These are phyloP conservation scores for Diversispora epigaea DNA, from an alignment of 192 early-diverging fungal genomes.

Conservation along the genomic window DNA sequence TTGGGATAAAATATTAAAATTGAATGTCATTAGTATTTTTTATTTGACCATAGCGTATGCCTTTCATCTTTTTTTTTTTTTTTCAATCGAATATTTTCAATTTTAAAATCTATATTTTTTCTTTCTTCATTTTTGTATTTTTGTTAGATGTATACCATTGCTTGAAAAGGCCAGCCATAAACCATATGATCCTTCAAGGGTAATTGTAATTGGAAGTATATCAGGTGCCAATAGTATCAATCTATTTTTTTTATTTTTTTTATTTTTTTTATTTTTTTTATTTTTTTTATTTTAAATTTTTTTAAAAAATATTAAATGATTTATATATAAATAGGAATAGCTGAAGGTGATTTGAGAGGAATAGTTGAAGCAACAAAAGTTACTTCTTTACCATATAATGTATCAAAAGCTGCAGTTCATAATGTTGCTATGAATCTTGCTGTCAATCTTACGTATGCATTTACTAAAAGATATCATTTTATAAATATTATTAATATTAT, in stretches of 20 bases:
- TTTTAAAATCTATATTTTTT: not conserved
- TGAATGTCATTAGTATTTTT: slow-evolving; percentile 20
- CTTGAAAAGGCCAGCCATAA: slow-evolving; percentile 55
- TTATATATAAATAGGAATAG: not conserved
- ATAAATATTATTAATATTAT: not conserved
- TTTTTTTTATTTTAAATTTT: not conserved
- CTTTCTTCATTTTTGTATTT: not conserved
- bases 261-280: not conserved
- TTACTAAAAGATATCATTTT: not conserved
- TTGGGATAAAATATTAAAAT: slow-evolving; percentile 1
- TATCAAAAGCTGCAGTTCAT: slow-evolving; percentile 75
- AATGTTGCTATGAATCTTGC: slow-evolving; percentile 70
- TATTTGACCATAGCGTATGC: slow-evolving; percentile 21
- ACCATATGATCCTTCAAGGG: slow-evolving; percentile 57
- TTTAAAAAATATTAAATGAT: not conserved
- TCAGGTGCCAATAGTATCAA: slow-evolving; percentile 40
- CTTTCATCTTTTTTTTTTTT: not conserved
- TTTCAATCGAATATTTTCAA: not conserved
- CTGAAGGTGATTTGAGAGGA: not conserved
- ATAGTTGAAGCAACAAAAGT: slow-evolving; percentile 12
- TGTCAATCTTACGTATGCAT: slow-evolving; percentile 43
- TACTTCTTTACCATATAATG: slow-evolving; percentile 69
- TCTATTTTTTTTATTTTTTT: not conserved
- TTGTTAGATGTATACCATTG: slow-evolving; percentile 56
- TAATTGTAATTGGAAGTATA: slow-evolving; percentile 84